Evolutionary conservation across 805 yeast genomes (phyloP), one percentile per base, ranked within the genome.

Genomic region (Ogataea haglerorum): DNA sequence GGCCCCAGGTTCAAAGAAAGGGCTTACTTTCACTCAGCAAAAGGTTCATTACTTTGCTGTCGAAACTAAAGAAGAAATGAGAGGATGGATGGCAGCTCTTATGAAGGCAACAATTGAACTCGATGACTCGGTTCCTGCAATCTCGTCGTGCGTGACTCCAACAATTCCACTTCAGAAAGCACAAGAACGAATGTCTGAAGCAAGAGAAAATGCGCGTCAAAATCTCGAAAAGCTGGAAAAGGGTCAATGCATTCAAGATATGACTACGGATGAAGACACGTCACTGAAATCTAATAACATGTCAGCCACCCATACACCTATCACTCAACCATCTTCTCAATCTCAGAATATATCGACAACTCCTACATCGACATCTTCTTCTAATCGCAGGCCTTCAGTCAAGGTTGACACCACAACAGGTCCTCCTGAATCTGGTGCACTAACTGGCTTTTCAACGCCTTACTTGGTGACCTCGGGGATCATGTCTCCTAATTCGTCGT

Each of bases 21-120:
- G 98, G 0, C 76, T 93, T 42, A 90, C 96, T 0, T 93, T 93
- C 61, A 93, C 99, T 0, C 96, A 90, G 49, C 99, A 96, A 21
- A 87, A 89, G 51, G 85, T 89, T 6, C 99, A 93, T 56, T 93
- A 84, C 62, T 93, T 93, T 72, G 97, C 98, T 0, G 96, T 91
- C 31, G 97, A 93, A 36, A 75, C 87, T 0, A 77, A 73, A 42
- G 95, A 88, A 36, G 98, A 91, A 48, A 85, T 91, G 96, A 74
- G 96, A 58, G 76, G 75, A 2, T 93, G 99, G 99, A 80, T 90
- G 80, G 85, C 89, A 38, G 95, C 96, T 0, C 69, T 93, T 46
- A 86, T 90, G 79, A 88, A 90, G 45, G 95, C 98, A 0, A 93
- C 98, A 0, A 95, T 93, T 53, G 99, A 93, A 58, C 73, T 95